These are phyloP conservation scores for Carallia pectinifolia DNA, from an alignment of 345 rosid genomes.

Conservation along the genomic window DNA sequence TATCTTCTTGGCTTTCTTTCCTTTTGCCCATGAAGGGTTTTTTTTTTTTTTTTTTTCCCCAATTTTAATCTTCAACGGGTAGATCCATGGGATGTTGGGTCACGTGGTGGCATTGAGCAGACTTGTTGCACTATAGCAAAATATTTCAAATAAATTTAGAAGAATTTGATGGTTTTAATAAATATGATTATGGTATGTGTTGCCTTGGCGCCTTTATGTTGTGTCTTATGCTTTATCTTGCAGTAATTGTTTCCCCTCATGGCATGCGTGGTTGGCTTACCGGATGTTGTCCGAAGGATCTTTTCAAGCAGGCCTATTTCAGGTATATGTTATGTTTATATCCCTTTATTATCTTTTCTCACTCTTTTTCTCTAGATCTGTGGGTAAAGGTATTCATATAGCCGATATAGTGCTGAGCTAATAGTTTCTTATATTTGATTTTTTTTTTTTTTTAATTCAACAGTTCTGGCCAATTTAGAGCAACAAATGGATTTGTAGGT, in stretches of 20 bases:
- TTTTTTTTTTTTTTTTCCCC: too few relatives aligned
- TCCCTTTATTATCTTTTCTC: neutral
- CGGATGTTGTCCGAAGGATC: constrained; percentile 87
- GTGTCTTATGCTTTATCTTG: constrained; percentile 28
- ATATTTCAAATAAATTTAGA: too few relatives aligned
- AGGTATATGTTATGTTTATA: constrained; percentile 41
- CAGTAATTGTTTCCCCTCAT: constrained; percentile 96
- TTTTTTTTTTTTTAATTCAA: constrained; percentile 10
- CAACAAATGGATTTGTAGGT: constrained; percentile 61
- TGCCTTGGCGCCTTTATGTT: constrained; percentile 24
- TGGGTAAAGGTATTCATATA: neutral
- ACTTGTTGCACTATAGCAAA: too few relatives aligned
- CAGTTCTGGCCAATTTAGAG: constrained; percentile 62
- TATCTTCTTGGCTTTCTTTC: too few relatives aligned
- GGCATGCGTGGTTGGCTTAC: constrained; percentile 93
- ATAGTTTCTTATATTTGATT: neutral
- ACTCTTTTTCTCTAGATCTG: neutral
- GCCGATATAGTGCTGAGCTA: neutral
- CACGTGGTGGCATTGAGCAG: too few relatives aligned
- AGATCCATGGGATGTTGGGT: too few relatives aligned
- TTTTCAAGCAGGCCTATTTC: constrained; percentile 88
- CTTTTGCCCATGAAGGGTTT: too few relatives aligned
- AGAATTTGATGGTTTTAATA: too few relatives aligned
- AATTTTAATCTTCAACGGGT: too few relatives aligned
- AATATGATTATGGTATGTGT: too few relatives aligned